These are phyloP conservation scores for Alternaria consortialis DNA, from an alignment of 2,329 filamentous ascomycete species.

Conservation along the genomic window DNA sequence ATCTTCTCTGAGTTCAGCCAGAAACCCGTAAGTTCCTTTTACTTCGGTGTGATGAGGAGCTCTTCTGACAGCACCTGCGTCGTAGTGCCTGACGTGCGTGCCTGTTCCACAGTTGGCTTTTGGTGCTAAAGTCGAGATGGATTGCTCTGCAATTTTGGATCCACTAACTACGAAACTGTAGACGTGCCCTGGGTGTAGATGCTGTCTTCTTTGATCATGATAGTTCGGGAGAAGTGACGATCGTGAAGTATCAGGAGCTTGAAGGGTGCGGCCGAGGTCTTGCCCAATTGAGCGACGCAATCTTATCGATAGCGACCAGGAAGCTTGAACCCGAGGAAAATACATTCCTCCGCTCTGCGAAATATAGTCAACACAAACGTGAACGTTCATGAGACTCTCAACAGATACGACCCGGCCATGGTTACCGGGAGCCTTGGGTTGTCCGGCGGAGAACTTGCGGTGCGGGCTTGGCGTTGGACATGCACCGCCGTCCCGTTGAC, in stretches of 20 bases:
- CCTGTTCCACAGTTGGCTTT: neutral
- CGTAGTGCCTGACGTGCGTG: neutral
- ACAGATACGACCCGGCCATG: neutral
- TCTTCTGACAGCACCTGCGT: neutral
- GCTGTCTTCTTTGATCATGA: neutral
- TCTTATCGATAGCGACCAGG: neutral
- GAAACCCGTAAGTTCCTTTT: neutral
- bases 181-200: neutral
- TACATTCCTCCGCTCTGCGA: neutral
- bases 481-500: neutral
- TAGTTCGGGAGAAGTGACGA: neutral
- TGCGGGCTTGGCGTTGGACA: neutral
- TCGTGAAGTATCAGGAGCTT: neutral
- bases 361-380: neutral
- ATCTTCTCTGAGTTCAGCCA: neutral
- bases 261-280: neutral
- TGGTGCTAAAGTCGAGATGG: neutral
- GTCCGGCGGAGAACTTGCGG: conserved; percentile 1
- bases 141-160: neutral
- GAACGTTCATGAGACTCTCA: neutral
- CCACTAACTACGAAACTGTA: neutral
- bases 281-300: neutral
- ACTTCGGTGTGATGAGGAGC: neutral
- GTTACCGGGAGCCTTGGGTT: neutral
- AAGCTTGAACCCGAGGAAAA: neutral